phyloP scores from a whole-genome alignment of 768 basidiomycete species.

The Auricularia heimuer region DNA sequence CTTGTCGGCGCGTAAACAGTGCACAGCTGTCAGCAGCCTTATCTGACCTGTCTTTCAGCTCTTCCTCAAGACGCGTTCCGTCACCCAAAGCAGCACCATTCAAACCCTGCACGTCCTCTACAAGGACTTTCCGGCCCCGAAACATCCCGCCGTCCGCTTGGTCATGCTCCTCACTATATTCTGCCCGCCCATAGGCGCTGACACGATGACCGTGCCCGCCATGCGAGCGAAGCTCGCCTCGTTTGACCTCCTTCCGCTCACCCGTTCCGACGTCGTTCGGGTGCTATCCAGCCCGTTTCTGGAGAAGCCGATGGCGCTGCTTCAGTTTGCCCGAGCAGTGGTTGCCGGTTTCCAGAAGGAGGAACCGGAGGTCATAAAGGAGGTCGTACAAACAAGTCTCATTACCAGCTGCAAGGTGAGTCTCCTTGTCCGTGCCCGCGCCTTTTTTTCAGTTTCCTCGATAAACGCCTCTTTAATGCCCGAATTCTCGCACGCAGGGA shows the following conservation, averaged over 20 bases:
- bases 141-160: slow-evolving; percentile 46
- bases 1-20: slow-evolving; percentile 40
- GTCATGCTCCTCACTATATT: slow-evolving; percentile 68
- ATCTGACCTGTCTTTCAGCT: slow-evolving; percentile 31
- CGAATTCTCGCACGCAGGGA: slow-evolving; percentile 32
- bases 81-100: slow-evolving; percentile 39
- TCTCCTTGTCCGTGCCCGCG: neutral
- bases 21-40: neutral
- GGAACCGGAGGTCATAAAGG: slow-evolving; percentile 36
- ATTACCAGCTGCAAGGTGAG: slow-evolving; percentile 45
- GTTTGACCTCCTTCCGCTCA: slow-evolving; percentile 46
- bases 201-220: neutral
- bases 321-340: slow-evolving; percentile 38
- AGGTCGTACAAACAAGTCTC: slow-evolving; percentile 51
- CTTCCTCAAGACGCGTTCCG: slow-evolving; percentile 59
- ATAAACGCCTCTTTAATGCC: slow-evolving; percentile 11
- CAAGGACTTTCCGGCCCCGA: slow-evolving; percentile 53
- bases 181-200: slow-evolving; percentile 21
- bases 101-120: slow-evolving; percentile 52
- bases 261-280: slow-evolving; percentile 47
- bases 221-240: slow-evolving; percentile 37
- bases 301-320: slow-evolving; percentile 41
- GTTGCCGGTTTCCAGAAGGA: slow-evolving; percentile 36
- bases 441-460: neutral
- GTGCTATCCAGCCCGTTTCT: slow-evolving; percentile 62